Conservation (phyloP, 2,329 filamentous ascomycete genomes). For the Huntiella omanensis region DNA sequence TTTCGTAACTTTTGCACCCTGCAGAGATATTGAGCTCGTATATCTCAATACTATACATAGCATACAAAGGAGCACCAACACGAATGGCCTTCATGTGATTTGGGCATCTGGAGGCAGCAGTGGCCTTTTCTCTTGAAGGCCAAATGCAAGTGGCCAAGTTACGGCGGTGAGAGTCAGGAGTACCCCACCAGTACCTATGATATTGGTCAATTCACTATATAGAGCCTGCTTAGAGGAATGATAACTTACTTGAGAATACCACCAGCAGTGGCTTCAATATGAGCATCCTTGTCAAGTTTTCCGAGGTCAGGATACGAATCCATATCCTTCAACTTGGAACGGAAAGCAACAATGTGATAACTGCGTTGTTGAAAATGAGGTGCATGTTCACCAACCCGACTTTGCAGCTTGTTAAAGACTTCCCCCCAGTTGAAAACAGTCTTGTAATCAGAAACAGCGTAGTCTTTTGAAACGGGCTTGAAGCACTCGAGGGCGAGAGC, state of each 20-base stretch:
- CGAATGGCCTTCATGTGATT: slow-evolving; percentile 48
- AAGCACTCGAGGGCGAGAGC: slow-evolving; percentile 52
- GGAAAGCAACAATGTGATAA: slow-evolving; percentile 76
- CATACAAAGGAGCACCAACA: slow-evolving; percentile 42
- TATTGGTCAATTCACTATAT: neutral
- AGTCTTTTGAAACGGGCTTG: slow-evolving; percentile 44
- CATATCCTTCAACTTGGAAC: slow-evolving; percentile 48
- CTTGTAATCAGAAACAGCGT: slow-evolving; percentile 56
- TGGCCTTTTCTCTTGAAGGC: slow-evolving; percentile 40
- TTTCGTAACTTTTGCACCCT: neutral
- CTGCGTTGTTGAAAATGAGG: slow-evolving; percentile 43
- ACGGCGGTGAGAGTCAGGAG: slow-evolving; percentile 44
- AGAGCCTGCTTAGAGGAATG: neutral
- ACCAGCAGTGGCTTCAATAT: slow-evolving; percentile 63
- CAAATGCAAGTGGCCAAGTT: slow-evolving; percentile 71
- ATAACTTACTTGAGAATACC: slow-evolving; percentile 55
- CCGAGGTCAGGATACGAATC: slow-evolving; percentile 52
- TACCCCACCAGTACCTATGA: slow-evolving; percentile 69
- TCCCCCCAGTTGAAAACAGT: slow-evolving; percentile 60
- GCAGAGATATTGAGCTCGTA: slow-evolving; percentile 29
- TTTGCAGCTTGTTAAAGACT: slow-evolving; percentile 38
- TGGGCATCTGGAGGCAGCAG: slow-evolving; percentile 36
- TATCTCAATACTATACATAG: slow-evolving; percentile 52
- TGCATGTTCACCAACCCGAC: slow-evolving; percentile 11
- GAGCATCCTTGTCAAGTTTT: slow-evolving; percentile 56